A percentile compares a stretch with the other conserved stretches of the same genome.
Evolutionary conservation across 2,329 filamentous ascomycete genomes (phyloP).

Genomic region (Cercospora sp.): DNA sequence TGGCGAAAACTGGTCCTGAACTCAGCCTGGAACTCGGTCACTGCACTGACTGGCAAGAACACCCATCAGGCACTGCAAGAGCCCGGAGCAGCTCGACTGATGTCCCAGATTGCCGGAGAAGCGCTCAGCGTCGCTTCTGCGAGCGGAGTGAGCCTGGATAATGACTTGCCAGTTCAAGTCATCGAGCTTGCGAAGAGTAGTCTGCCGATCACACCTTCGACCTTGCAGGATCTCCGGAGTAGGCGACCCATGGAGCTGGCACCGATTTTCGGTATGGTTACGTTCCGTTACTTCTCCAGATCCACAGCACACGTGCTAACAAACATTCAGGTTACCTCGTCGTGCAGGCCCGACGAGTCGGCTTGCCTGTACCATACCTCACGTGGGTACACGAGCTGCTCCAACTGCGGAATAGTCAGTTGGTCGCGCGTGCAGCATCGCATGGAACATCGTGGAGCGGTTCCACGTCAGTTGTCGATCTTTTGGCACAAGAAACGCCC

Average conservation of each 20-base stretch:
- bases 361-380: slow-evolving; percentile 14
- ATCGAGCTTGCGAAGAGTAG: slow-evolving; percentile 22
- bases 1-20: slow-evolving; percentile 33
- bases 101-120: slow-evolving; percentile 26
- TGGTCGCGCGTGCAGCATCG: slow-evolving; percentile 12
- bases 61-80: slow-evolving; percentile 26
- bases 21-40: slow-evolving; percentile 28
- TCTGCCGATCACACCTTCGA: slow-evolving; percentile 28
- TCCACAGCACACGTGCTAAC: slow-evolving; percentile 6
- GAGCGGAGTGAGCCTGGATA: slow-evolving; percentile 20
- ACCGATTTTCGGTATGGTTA: slow-evolving; percentile 27
- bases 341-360: slow-evolving; percentile 18
- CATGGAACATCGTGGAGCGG: background rate
- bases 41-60: slow-evolving; percentile 26
- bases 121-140: slow-evolving; percentile 25
- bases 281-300: background rate
- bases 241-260: slow-evolving; percentile 29
- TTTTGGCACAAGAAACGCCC: background rate
- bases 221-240: slow-evolving; percentile 30
- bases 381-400: slow-evolving; percentile 21
- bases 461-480: background rate
- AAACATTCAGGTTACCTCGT: slow-evolving; percentile 15
- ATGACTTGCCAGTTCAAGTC: slow-evolving; percentile 17
- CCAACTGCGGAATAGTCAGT: slow-evolving; percentile 16
- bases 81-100: slow-evolving; percentile 17